Conservation (phyloP, 2,329 filamentous ascomycete genomes). For the Colletotrichum salicis region DNA sequence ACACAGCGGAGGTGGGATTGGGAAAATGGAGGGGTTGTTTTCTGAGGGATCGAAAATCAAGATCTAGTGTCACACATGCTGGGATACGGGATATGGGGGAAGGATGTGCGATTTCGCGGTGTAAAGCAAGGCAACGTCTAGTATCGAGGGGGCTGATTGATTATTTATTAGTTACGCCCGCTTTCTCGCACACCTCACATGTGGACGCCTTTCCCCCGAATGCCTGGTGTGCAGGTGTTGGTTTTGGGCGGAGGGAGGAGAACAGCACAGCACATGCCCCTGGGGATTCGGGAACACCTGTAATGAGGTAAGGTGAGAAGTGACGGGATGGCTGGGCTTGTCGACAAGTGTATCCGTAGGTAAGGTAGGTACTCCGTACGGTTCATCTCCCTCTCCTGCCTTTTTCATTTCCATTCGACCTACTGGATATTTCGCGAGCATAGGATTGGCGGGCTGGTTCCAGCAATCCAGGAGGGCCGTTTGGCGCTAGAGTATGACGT, state of each 20-base stretch:
- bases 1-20: background rate
- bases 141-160: background rate
- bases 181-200: background rate
- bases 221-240: background rate
- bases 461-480: slow-evolving; percentile 22
- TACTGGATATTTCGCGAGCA: slow-evolving; percentile 5
- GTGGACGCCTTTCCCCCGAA: background rate
- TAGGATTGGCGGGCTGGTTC: slow-evolving; percentile 29
- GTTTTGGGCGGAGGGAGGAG: background rate
- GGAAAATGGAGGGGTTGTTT: slow-evolving; percentile 20
- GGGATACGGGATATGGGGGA: background rate
- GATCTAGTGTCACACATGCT: slow-evolving; percentile 21
- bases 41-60: slow-evolving; percentile 1
- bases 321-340: slow-evolving; percentile 27
- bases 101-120: background rate
- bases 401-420: background rate
- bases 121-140: background rate
- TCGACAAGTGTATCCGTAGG: background rate
- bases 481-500: slow-evolving; percentile 33
- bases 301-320: slow-evolving; percentile 25
- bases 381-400: background rate
- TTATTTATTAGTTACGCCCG: background rate
- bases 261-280: slow-evolving; percentile 3
- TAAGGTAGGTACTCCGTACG: background rate
- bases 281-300: slow-evolving; percentile 3